Evolutionary conservation across 2,329 filamentous ascomycete genomes (phyloP).

Genomic region (Colletotrichum filicis): DNA sequence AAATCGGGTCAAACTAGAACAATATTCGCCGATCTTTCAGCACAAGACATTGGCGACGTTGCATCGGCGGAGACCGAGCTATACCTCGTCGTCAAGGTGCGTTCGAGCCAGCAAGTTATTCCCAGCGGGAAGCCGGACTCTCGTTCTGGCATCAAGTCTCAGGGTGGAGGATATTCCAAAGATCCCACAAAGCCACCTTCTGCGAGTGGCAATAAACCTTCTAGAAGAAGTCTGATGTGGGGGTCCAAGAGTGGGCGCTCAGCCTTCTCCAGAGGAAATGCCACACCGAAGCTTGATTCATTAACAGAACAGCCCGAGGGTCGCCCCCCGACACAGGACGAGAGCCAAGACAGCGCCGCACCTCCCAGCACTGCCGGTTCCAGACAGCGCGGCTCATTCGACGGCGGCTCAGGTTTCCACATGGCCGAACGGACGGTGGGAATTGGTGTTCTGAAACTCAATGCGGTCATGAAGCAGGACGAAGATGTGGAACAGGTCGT

Average conservation of each 20-base stretch:
- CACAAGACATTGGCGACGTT: constrained; percentile 75
- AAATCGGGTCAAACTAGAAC: constrained; percentile 80
- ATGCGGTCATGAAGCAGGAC: constrained; percentile 76
- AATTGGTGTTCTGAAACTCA: constrained; percentile 81
- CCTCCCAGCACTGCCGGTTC: constrained; percentile 70
- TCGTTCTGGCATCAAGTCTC: constrained; percentile 59
- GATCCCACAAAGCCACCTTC: constrained; percentile 54
- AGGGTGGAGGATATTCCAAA: constrained; percentile 49
- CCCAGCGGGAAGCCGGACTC: constrained; percentile 58
- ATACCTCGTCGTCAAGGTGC: constrained; percentile 85
- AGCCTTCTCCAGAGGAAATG: constrained; percentile 63
- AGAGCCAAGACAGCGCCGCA: constrained; percentile 52
- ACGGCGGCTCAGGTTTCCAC: constrained; percentile 46
- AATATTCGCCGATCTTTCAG: constrained; percentile 86
- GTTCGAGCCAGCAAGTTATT: constrained; percentile 66
- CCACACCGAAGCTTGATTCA: constrained; percentile 62
- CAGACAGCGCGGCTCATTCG: constrained; percentile 42
- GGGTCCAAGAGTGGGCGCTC: constrained; percentile 64
- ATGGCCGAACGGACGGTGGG: constrained; percentile 78
- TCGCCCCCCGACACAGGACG: constrained; percentile 52
- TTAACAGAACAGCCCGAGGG: constrained; percentile 57
- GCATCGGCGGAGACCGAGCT: constrained; percentile 76
- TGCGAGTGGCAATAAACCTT: constrained; percentile 55
- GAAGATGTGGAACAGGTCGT: constrained; percentile 81
- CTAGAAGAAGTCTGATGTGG: constrained; percentile 71